A percentile compares a stretch with the other conserved stretches of the same genome.
phyloP scores from a whole-genome alignment of 192 early-diverging fungal species.

The Oehlia diaphana region DNA sequence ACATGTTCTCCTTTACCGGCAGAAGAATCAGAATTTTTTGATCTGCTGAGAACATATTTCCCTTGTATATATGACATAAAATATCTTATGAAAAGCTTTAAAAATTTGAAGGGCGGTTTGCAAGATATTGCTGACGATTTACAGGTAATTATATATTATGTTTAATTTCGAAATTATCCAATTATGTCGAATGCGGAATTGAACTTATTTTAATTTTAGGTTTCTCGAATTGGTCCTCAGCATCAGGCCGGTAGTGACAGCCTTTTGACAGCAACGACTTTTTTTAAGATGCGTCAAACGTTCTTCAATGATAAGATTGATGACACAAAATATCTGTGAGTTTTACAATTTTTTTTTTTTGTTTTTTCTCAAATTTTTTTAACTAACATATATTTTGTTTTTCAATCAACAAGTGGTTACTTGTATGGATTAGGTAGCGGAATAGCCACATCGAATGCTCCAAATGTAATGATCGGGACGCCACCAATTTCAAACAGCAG shows the following conservation, averaged over 20 bases:
- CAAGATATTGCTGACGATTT: slow-evolving; percentile 98
- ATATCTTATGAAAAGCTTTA: slow-evolving; percentile 95
- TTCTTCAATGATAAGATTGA: slow-evolving; percentile 97
- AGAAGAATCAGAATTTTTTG: slow-evolving; percentile 96
- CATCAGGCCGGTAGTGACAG: slow-evolving; percentile 99
- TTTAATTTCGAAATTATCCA: too few species aligned
- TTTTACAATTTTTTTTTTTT: neutral
- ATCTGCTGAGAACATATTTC: slow-evolving; percentile 87
- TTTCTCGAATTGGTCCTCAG: slow-evolving; percentile 91
- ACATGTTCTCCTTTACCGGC: slow-evolving; percentile 88
- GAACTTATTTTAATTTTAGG: slow-evolving; percentile 44
- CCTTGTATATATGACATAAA: slow-evolving; percentile 99
- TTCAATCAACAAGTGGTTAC: slow-evolving; percentile 41
- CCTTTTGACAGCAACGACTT: slow-evolving; percentile 93
- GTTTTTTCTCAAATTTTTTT: neutral
- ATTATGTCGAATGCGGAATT: too few species aligned
- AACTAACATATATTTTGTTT: neutral
- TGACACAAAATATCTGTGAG: slow-evolving; percentile 86
- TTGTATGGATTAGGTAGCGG: slow-evolving; percentile 48
- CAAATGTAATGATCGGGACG: slow-evolving; percentile 14
- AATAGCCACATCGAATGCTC: slow-evolving; percentile 1
- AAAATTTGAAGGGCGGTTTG: slow-evolving; percentile 93
- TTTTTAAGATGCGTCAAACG: slow-evolving; percentile 96
- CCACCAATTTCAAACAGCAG: neutral
- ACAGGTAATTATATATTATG: slow-evolving; percentile 53